Evolutionary conservation across 768 basidiomycete species (phyloP).

Genomic region (Tricholoma sp.): DNA sequence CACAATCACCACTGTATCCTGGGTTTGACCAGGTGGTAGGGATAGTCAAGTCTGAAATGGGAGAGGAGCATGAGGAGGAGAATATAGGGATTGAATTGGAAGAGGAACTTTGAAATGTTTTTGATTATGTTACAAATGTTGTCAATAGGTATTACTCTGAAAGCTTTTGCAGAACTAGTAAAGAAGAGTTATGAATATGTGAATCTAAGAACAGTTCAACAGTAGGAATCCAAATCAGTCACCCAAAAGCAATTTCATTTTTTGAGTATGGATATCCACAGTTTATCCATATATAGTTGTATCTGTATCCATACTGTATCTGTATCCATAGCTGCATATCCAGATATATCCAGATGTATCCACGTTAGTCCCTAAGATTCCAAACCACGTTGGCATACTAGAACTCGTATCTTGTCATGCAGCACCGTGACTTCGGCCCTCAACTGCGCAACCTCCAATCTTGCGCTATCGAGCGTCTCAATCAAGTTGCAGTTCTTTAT

Average conservation of each 20-base stretch:
- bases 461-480: too few relatives aligned
- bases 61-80: neutral
- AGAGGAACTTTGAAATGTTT: neutral
- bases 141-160: neutral
- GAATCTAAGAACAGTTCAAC: neutral
- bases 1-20: conserved; percentile 19
- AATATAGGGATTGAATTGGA: neutral
- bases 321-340: too few relatives aligned
- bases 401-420: too few relatives aligned
- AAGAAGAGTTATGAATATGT: neutral
- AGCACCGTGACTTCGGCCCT: too few relatives aligned
- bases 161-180: neutral
- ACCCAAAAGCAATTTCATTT: neutral
- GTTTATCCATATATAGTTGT: neutral
- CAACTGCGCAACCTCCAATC: too few relatives aligned
- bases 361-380: too few relatives aligned
- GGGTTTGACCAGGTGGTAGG: neutral
- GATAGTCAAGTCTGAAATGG: neutral
- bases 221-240: neutral
- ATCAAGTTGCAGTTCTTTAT: too few relatives aligned
- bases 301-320: neutral
- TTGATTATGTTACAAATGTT: neutral
- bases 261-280: neutral
- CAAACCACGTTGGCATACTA: too few relatives aligned
- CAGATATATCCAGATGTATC: too few relatives aligned